Percentiles rank a stretch among this genome's conserved stretches.
phyloP scores from a whole-genome alignment of 345 rosid species.

The Dimocarpus longan region DNA sequence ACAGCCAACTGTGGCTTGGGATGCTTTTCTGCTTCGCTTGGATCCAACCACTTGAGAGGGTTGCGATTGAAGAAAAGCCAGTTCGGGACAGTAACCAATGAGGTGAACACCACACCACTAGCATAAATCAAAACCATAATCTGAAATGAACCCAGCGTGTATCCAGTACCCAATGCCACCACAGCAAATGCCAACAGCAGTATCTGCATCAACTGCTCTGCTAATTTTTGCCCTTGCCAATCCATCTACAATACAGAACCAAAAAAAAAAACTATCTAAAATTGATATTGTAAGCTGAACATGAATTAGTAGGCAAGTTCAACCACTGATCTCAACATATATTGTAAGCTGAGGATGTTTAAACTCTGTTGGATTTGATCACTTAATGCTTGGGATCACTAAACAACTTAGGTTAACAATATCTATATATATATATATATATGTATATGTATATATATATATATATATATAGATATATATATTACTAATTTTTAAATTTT shows the following conservation, averaged over 20 bases:
- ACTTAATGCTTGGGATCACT: too few relatives aligned
- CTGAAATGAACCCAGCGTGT: constrained; percentile 65
- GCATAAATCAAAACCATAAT: constrained; percentile 75
- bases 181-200: constrained; percentile 65
- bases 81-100: constrained; percentile 74
- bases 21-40: constrained; percentile 74
- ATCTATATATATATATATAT: too few relatives aligned
- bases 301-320: too few relatives aligned
- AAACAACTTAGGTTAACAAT: too few relatives aligned
- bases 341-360: too few relatives aligned
- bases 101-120: constrained; percentile 70
- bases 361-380: too few relatives aligned
- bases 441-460: too few relatives aligned
- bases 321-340: too few relatives aligned
- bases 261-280: too few relatives aligned
- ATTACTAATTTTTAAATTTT: too few relatives aligned
- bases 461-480: too few relatives aligned
- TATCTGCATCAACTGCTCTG: constrained; percentile 96
- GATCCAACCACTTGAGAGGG: constrained; percentile 85
- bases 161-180: constrained; percentile 56
- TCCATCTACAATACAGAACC: constrained; percentile 52
- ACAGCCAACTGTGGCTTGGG: constrained; percentile 64
- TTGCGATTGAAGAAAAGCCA: constrained; percentile 89
- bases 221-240: constrained; percentile 97
- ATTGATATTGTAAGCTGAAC: too few relatives aligned